Percentiles rank a stretch among this genome's conserved stretches.
These are phyloP conservation scores for Collybia mongolica DNA, from an alignment of 768 basidiomycete genomes.

Conservation along the genomic window DNA sequence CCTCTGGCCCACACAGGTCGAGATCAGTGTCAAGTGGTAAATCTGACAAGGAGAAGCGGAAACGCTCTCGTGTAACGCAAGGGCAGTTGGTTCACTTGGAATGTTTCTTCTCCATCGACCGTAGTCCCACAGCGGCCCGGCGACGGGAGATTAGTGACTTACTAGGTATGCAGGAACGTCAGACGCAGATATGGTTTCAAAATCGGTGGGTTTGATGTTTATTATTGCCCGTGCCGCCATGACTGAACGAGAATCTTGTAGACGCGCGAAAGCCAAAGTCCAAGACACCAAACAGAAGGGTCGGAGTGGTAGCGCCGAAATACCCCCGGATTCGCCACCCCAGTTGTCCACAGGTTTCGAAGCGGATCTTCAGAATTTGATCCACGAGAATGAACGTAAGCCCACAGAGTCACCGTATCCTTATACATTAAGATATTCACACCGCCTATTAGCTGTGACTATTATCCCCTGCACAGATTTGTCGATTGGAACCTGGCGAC, in stretches of 20 bases:
- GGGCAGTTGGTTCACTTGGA: constrained; percentile 80
- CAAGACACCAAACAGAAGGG: constrained; percentile 55
- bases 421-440: background rate
- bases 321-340: constrained; percentile 50
- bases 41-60: constrained; percentile 57
- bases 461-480: constrained; percentile 77
- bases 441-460: constrained; percentile 52
- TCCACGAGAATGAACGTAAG: constrained; percentile 80
- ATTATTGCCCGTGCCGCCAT: background rate
- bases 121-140: constrained; percentile 69
- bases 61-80: constrained; percentile 76
- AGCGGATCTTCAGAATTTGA: constrained; percentile 57
- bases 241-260: constrained; percentile 25
- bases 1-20: constrained; percentile 33
- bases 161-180: constrained; percentile 82
- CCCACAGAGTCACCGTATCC: constrained; percentile 3
- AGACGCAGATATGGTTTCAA: constrained; percentile 91
- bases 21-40: constrained; percentile 27
- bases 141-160: constrained; percentile 72
- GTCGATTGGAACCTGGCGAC: constrained; percentile 76
- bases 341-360: constrained; percentile 52
- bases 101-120: constrained; percentile 62
- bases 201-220: constrained; percentile 53
- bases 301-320: constrained; percentile 30
- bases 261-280: constrained; percentile 81